Percentiles rank a stretch among this genome's conserved stretches.
Evolutionary conservation across 1,284 basidiomycete genomes (phyloP).

Genomic region (Irpex lacteus): DNA sequence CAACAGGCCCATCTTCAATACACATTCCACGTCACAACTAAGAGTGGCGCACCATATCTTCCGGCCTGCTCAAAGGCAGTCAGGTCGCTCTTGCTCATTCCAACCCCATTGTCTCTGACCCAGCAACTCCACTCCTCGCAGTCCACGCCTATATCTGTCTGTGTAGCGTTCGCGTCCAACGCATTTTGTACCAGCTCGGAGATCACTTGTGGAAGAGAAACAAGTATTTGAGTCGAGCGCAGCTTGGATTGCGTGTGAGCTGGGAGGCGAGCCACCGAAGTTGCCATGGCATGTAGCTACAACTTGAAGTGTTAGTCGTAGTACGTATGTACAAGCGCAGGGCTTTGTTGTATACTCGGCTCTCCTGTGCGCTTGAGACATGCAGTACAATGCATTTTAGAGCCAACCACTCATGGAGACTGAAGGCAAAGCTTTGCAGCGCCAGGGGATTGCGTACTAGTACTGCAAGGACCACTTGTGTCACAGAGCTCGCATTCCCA

Average conservation of each 20-base stretch:
- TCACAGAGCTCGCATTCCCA: too few species aligned
- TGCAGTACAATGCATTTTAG: too few species aligned
- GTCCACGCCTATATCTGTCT: conserved; percentile 65
- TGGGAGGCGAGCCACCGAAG: conserved; percentile 37
- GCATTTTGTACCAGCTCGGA: conserved; percentile 87
- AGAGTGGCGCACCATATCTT: conserved; percentile 59
- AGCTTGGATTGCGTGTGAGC: conserved; percentile 59
- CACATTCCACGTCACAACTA: neutral
- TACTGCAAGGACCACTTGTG: too few species aligned
- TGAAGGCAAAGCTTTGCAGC: too few species aligned
- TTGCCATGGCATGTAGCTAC: neutral
- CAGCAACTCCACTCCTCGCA: conserved; percentile 74
- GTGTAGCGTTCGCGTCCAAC: conserved; percentile 62
- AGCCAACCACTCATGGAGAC: too few species aligned
- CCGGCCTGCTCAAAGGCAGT: conserved; percentile 51
- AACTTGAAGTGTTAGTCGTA: neutral
- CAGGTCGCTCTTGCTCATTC: conserved; percentile 65
- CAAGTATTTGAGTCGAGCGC: conserved; percentile 81
- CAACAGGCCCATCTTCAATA: neutral
- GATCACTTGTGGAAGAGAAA: conserved; percentile 74
- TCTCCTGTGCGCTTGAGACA: too few species aligned
- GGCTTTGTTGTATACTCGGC: neutral
- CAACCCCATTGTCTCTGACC: conserved; percentile 81
- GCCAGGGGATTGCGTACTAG: too few species aligned
- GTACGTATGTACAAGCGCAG: neutral